phyloP scores from a whole-genome alignment of 495 filamentous ascomycete species.

The Usnea hakonensis region DNA sequence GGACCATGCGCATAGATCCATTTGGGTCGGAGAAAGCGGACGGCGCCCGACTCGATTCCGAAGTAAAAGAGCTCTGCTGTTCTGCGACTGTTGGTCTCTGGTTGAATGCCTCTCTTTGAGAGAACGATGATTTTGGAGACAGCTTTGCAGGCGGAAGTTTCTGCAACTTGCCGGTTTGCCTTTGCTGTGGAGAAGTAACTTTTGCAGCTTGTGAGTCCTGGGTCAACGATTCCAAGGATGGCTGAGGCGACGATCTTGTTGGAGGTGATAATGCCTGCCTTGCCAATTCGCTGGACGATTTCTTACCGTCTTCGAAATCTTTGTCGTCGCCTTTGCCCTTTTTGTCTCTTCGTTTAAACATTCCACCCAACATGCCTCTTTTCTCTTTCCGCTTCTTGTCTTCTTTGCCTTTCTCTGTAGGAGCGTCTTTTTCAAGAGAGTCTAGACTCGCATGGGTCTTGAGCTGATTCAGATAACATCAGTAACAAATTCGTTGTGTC shows the following conservation, averaged over 20 bases:
- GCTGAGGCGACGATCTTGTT: conserved; percentile 35
- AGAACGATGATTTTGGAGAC: conserved; percentile 35
- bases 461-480: conserved; percentile 10
- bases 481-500: not conserved
- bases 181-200: conserved; percentile 33
- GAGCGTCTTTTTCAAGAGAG: conserved; percentile 44
- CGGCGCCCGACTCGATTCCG: conserved; percentile 10
- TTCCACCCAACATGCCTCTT: conserved; percentile 85
- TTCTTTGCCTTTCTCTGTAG: conserved; percentile 55
- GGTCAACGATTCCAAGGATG: conserved; percentile 41
- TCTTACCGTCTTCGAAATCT: conserved; percentile 55
- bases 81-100: conserved; percentile 14
- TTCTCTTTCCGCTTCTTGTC: conserved; percentile 88
- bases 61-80: conserved; percentile 7
- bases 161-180: conserved; percentile 65
- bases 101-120: conserved; percentile 8
- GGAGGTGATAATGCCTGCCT: conserved; percentile 24
- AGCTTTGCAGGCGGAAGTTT: conserved; percentile 54
- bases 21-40: conserved; percentile 12
- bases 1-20: conserved; percentile 54
- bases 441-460: conserved; percentile 39
- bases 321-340: conserved; percentile 63
- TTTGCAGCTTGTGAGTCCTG: conserved; percentile 33
- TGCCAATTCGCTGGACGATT: conserved; percentile 49
- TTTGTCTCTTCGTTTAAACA: conserved; percentile 95